Conservation (phyloP, 805 yeast genomes). For the Teunomyces tritomae region DNA sequence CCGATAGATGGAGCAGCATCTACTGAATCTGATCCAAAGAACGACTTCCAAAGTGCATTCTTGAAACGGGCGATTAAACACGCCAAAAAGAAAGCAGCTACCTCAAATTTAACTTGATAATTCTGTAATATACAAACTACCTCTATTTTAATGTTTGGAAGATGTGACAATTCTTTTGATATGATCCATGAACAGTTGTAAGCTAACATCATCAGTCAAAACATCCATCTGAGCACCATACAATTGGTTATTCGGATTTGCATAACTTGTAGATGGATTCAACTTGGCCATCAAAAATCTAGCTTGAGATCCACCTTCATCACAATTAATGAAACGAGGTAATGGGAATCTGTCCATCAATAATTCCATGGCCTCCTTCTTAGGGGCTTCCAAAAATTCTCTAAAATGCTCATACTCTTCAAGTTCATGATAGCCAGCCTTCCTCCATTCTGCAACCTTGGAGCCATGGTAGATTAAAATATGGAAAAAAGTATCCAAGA, state of each 20-base stretch:
- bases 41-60: conserved; percentile 8
- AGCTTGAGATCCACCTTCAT: conserved; percentile 76
- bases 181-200: conserved; percentile 57
- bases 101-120: neutral
- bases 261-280: conserved; percentile 62
- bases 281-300: conserved; percentile 67
- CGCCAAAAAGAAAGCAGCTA: conserved; percentile 10
- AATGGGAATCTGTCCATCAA: conserved; percentile 66
- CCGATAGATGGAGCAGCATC: conserved; percentile 13
- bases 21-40: conserved; percentile 9
- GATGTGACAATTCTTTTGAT: conserved; percentile 37
- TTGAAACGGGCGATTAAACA: conserved; percentile 13
- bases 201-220: conserved; percentile 59
- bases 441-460: conserved; percentile 64
- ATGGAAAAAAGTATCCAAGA: conserved; percentile 69
- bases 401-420: conserved; percentile 60
- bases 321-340: conserved; percentile 70
- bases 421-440: conserved; percentile 58
- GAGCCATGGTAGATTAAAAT: conserved; percentile 66
- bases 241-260: conserved; percentile 31
- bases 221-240: conserved; percentile 28
- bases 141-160: conserved; percentile 2
- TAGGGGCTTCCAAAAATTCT: conserved; percentile 59
- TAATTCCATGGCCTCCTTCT: conserved; percentile 62
- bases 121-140: neutral